These are phyloP conservation scores for Halenospora varia DNA, from an alignment of 495 filamentous ascomycete genomes.

Conservation along the genomic window DNA sequence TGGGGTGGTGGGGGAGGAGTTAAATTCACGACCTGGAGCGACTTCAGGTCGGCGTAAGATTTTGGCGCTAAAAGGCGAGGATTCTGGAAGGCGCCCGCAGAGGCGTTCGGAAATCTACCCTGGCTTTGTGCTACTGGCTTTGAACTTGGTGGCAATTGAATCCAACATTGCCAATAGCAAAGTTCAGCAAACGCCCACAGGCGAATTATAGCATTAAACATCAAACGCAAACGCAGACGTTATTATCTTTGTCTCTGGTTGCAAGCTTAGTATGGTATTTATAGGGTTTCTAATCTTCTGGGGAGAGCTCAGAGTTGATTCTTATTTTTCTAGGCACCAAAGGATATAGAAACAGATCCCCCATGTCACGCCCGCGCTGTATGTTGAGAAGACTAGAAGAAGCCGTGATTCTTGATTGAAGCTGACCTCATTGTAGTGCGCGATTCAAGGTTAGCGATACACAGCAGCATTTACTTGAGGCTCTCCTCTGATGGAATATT, in stretches of 20 bases:
- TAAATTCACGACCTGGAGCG: background rate
- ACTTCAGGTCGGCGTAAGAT: background rate
- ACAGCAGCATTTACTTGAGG: background rate
- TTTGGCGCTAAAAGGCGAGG: background rate
- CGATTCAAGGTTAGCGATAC: conserved; percentile 69
- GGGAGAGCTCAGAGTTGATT: conserved; percentile 3
- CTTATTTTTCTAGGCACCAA: conserved; percentile 7
- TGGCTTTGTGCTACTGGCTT: no score
- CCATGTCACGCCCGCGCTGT: conserved; percentile 82
- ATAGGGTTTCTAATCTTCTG: no score
- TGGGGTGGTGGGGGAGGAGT: conserved; percentile 1
- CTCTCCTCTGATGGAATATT: no score
- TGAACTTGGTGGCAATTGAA: background rate
- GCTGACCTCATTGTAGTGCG: no score
- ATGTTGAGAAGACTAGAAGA: conserved; percentile 35
- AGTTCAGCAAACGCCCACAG: no score
- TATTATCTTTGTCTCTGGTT: no score
- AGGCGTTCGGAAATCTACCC: no score
- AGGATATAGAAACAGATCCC: conserved; percentile 23
- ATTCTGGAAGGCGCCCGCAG: conserved; percentile 5
- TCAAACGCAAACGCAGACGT: no score
- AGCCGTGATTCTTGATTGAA: no score
- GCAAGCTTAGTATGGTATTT: no score
- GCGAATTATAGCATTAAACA: background rate
- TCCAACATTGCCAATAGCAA: background rate